Percentiles rank a stretch among this genome's conserved stretches.
phyloP scores from a whole-genome alignment of 371 early-diverging fungal species.

The Mucor racemosus region DNA sequence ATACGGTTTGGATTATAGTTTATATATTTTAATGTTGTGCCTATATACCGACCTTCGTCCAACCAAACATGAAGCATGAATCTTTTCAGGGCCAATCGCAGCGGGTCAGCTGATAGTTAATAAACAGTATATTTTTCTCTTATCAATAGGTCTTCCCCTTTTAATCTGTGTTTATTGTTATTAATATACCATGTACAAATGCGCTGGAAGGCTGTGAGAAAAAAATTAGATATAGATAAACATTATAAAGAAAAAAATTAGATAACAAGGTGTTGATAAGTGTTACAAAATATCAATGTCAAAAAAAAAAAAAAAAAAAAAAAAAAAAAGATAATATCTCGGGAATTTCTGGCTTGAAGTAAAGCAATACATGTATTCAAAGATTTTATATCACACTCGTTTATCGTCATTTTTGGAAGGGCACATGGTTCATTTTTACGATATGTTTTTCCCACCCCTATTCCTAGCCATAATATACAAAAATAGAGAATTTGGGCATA shows the following conservation, averaged over 20 bases:
- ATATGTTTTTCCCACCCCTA: background rate
- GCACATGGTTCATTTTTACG: background rate
- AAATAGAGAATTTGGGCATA: too few species aligned
- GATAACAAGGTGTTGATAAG: background rate
- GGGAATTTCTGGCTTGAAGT: background rate
- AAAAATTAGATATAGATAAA: background rate
- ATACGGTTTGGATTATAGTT: background rate
- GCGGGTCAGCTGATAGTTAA: constrained; percentile 1
- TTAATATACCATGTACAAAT: constrained; percentile 1
- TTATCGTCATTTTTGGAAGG: background rate
- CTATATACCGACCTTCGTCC: background rate
- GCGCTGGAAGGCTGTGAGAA: background rate
- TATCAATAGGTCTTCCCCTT: background rate
- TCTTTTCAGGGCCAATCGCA: constrained; percentile 9
- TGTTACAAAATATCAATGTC: background rate
- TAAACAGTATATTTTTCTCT: background rate
- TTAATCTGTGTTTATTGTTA: background rate
- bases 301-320: background rate
- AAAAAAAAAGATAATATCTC: background rate
- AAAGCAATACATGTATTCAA: background rate
- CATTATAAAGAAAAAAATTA: background rate
- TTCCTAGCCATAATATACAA: too few species aligned
- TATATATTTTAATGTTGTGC: background rate
- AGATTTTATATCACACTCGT: background rate
- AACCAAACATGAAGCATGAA: constrained; percentile 5